phyloP scores from a whole-genome alignment of 2,329 filamentous ascomycete species.

The Beauveria scarabaeidicola region DNA sequence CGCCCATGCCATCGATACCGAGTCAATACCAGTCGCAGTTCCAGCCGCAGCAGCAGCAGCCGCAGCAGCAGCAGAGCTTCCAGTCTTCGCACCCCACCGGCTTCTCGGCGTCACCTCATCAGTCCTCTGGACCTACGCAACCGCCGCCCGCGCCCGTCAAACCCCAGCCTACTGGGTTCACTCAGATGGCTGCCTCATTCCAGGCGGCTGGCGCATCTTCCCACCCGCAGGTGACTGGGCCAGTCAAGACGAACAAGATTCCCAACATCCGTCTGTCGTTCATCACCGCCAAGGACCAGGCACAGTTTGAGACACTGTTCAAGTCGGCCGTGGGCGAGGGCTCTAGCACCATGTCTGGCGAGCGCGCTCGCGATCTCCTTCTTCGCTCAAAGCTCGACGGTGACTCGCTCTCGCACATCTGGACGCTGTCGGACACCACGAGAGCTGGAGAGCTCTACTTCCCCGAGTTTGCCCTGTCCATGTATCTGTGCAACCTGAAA shows the following conservation, averaged over 20 bases:
- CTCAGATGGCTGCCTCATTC: conserved; percentile 59
- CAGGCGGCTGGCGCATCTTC: conserved; percentile 37
- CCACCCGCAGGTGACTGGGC: conserved; percentile 36
- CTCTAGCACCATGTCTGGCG: conserved; percentile 79
- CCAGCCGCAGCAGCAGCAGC: conserved; percentile 43
- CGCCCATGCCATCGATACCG: conserved; percentile 52
- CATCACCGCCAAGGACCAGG: conserved; percentile 88
- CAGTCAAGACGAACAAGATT: conserved; percentile 61
- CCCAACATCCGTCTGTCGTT: conserved; percentile 92
- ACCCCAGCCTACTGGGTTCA: conserved; percentile 57
- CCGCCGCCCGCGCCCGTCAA: conserved; percentile 53
- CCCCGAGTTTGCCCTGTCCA: conserved; percentile 92
- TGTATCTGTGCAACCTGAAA: conserved; percentile 96
- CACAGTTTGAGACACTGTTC: conserved; percentile 96
- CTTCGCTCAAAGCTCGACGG: conserved; percentile 83
- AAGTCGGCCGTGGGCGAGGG: conserved; percentile 84
- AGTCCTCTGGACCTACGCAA: conserved; percentile 37
- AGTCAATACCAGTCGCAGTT: conserved; percentile 52
- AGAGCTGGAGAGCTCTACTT: conserved; percentile 94
- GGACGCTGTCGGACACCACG: conserved; percentile 91
- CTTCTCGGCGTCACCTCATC: conserved; percentile 42
- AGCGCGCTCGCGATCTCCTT: conserved; percentile 84
- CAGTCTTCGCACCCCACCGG: conserved; percentile 35
- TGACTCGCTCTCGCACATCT: conserved; percentile 83
- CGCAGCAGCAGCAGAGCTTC: conserved; percentile 31